Evolutionary conservation across 1,139 yeast genomes (phyloP).

Genomic region (Yamadazyma sp.): DNA sequence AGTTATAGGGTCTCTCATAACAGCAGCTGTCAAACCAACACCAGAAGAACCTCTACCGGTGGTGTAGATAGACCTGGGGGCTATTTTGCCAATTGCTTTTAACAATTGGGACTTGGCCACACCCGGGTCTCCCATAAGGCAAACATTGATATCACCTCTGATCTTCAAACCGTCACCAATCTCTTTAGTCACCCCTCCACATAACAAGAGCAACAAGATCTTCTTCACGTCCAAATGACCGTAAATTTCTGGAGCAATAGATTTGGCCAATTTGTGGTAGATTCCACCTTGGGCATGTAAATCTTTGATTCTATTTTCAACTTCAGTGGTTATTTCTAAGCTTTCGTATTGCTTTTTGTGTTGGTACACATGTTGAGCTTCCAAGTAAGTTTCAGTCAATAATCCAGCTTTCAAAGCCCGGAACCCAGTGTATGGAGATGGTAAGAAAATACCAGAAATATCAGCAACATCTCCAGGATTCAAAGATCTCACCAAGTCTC

Average conservation of each 20-base stretch:
- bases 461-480: conserved; percentile 96
- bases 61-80: conserved; percentile 96
- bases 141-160: conserved; percentile 95
- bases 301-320: conserved; percentile 53
- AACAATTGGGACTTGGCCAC: conserved; percentile 97
- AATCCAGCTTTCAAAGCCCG: conserved; percentile 90
- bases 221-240: conserved; percentile 95
- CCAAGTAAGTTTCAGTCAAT: conserved; percentile 89
- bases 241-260: conserved; percentile 96
- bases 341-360: conserved; percentile 86
- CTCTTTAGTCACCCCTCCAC: conserved; percentile 95
- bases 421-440: conserved; percentile 94
- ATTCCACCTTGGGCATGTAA: conserved; percentile 57
- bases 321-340: conserved; percentile 57
- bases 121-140: conserved; percentile 99
- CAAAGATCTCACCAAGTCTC: conserved; percentile 81
- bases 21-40: conserved; percentile 98
- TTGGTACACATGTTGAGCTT: conserved; percentile 81
- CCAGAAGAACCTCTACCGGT: conserved; percentile 99
- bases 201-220: conserved; percentile 75
- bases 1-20: conserved; percentile 97
- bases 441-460: conserved; percentile 87
- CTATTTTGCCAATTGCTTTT: conserved; percentile 87
- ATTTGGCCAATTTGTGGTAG: conserved; percentile 76
- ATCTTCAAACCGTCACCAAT: conserved; percentile 96